Conservation (phyloP, 345 rosid species). For the Salix dunnii region DNA sequence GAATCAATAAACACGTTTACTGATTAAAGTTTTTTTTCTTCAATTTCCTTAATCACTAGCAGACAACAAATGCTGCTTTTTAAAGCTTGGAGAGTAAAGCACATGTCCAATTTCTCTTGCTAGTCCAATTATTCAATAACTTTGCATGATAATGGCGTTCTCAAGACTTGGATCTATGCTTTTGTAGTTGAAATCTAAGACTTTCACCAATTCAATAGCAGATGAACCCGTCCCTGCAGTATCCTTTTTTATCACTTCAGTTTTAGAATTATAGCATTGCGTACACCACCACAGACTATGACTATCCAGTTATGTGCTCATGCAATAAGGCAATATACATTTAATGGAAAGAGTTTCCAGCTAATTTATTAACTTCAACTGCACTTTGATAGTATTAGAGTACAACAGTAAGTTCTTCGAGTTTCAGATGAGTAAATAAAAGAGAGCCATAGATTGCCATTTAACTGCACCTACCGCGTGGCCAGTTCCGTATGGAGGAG, state of each 20-base stretch:
- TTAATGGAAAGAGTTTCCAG: not conserved
- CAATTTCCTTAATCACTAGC: not conserved
- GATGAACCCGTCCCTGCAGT: not conserved
- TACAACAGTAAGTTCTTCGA: not conserved
- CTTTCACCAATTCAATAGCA: not conserved
- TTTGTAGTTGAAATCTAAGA: not conserved
- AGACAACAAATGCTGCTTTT: not conserved
- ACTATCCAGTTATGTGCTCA: not conserved
- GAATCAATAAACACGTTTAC: not conserved
- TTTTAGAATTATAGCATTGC: not conserved
- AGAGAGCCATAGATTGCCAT: not conserved
- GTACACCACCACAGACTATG: not conserved
- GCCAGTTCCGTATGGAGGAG: slow-evolving; percentile 64
- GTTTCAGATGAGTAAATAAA: not conserved
- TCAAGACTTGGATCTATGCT: not conserved
- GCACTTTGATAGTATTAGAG: not conserved
- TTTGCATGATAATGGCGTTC: not conserved
- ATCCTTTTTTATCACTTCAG: not conserved
- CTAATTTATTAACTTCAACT: not conserved
- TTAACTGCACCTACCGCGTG: slow-evolving; percentile 49
- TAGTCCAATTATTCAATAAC: not conserved
- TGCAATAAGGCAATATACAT: not conserved
- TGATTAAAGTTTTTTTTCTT: not conserved
- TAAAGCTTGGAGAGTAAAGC: not conserved
- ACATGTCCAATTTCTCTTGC: not conserved